Evolutionary conservation across 2,329 filamentous ascomycete genomes (phyloP), one percentile per base, ranked within the genome.

Genomic region (Alternaria infectoria): DNA sequence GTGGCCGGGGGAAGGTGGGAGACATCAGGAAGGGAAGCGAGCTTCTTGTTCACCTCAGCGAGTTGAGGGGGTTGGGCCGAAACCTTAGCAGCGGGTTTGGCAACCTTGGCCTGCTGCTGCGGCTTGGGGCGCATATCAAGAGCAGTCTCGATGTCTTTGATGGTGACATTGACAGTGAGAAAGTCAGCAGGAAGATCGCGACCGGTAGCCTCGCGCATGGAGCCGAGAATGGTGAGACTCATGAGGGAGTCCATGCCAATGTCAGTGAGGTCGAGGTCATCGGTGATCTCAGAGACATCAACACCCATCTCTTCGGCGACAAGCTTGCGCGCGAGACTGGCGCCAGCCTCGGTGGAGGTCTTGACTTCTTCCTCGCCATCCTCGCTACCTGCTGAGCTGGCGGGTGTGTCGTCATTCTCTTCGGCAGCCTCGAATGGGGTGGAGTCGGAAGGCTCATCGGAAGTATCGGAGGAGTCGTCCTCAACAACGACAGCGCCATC

Each of bases 81-180:
- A 59, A 62, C 56, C 50, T 74, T 75, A 32, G 66, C 46, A 47
- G 68, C 66, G 32, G 61, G 49, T 51, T 69, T 70, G 12, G 65
- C 51, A 21, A 69, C 62, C 62, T 79, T 78, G 15, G 73, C 73
- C 70, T 78, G 73, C 56, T 77, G 70, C 74, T 80, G 79, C 7
- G 79, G 70, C 70, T 82, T 80, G 30, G 82, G 80, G 60, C 83
- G 81, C 83, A 85, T 85, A 57, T 88, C 89, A 4, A 92, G 86
- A 36, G 86, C 85, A 59, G 86, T 86, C 77, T 91, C 89, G 61
- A 91, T 88, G 65, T 90, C 87, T 69, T 88, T 86, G 52, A 91
- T 86, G 4, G 87, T 88, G 10, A 86, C 83, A 74, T 90, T 89
- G 68, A 85, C 83, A 13, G 86, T 83, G 55, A 91, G 83, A 60